Evolutionary conservation across 2,329 filamentous ascomycete genomes (phyloP), one percentile per base, ranked within the genome.

Genomic region (Macrophomina pseudophaseolina): DNA sequence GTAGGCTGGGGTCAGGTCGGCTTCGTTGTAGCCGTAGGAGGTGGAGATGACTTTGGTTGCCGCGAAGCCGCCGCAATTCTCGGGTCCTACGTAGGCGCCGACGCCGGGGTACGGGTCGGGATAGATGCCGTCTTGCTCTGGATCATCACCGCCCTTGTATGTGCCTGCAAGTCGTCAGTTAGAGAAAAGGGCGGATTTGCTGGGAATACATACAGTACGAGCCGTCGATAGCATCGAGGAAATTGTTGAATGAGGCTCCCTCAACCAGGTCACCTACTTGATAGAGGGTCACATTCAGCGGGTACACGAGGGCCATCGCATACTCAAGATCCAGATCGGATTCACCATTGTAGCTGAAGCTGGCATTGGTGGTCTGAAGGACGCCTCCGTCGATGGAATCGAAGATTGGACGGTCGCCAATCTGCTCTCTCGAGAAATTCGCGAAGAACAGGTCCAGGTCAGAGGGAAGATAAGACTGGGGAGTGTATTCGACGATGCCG

Each of bases 11-110:
- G 86, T 85, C 28, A 87, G 78, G 28, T 83, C 83, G 7, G 77
- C 75, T 74, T 88, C 86, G 49, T 83, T 80, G 52, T 83, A 83
- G 54, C 85, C 85, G 71, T 87, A 87, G 4, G 82, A 85, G 69
- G 88, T 85, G 44, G 80, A 82, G 69, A 87, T 81, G 9, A 87
- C 85, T 68, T 86, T 85, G n/a, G 85, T 53, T 9, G 49, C 49
- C 4, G 49, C 49, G 30, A 53, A 53, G 16, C 84, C 78, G 9
- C 82, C 82, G 67, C 82, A 83, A 56, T 80, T 76, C 12, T 79
- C 72, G 2, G 73, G 70, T n/a, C 82, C 82, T 63, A 81, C 80
- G 75, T 86, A 87, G 5, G 49, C 49, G 28, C 49, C 49, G 9
- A 84, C 85, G 12, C 77, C 80, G 14, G 75, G 76, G 11, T 73